Evolutionary conservation across 306 rosid genomes (phyloP), one percentile per base, ranked within the genome.

Genomic region (Vicia faba): DNA sequence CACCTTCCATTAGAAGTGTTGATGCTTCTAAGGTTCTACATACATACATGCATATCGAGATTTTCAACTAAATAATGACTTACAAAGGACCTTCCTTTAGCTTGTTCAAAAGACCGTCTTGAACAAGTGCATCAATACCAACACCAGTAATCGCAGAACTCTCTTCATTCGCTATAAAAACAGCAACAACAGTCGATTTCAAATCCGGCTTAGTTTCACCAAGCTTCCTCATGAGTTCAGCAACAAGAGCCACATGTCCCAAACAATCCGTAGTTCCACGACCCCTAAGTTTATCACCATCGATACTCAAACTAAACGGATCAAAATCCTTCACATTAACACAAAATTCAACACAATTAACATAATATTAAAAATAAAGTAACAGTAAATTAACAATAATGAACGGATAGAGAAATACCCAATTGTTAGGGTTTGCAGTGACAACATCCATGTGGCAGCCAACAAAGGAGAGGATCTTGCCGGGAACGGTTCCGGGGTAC

Each of bases 401-500:
- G 20, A 8, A 70, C 3, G 8, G 49, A 23, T 2, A 14, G 40
- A 19, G 46, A 57, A 23, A 11, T 55, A 93, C 98, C 99, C 99
- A 93, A 55, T 88, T 87, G 8, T 84, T 70, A 57, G 96, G 96
- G 64, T 86, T 75, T 31, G 97, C 99, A 36, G 99, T 91, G 72
- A 93, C 99, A 5, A 93, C 97, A 69, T 90, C 99, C 99, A 93
- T 83, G 78, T 90, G 99, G 35, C 90, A 86, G 1, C 99, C 99
- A 2, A 93, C 92, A 10, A 93, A 88, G 35, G 97, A 88, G 75
- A 90, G 65, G 58, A 88, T 78, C 69, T 85, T 86, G 9, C 88
- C 85, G 5, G 95, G 89, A 3, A 71, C 70, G 44, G 96, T 85
- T 9, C 95, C 99, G 0, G 99, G 99, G 73, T 90, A 93, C 61